These are phyloP conservation scores for Rhizopus arrhizus DNA, from an alignment of 371 early-diverging fungal genomes.

Conservation along the genomic window DNA sequence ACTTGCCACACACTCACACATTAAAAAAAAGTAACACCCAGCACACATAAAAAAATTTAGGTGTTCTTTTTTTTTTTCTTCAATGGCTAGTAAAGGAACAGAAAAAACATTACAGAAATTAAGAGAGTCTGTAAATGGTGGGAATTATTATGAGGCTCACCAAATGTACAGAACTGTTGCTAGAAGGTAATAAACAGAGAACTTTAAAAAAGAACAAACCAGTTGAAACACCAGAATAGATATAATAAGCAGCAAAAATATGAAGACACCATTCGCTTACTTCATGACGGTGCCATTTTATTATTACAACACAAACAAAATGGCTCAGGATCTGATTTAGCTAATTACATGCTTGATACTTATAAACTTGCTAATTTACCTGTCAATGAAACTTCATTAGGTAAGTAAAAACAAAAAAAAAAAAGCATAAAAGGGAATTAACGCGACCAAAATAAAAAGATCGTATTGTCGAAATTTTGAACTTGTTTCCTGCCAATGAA, in stretches of 20 bases:
- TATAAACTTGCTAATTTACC: slow-evolving; percentile 71
- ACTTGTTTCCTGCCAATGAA: slow-evolving; percentile 43
- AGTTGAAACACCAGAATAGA: slow-evolving; percentile 38
- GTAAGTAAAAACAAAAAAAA: slow-evolving; percentile 41
- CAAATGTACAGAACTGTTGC: slow-evolving; percentile 92
- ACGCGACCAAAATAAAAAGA: slow-evolving; percentile 28
- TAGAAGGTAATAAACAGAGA: slow-evolving; percentile 63
- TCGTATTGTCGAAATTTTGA: slow-evolving; percentile 61
- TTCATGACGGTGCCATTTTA: slow-evolving; percentile 76
- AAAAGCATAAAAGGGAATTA: slow-evolving; percentile 4
- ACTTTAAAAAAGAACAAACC: neutral
- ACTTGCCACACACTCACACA: neutral
- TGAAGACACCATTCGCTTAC: slow-evolving; percentile 74
- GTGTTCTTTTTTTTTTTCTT: slow-evolving; percentile 1
- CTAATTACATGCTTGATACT: slow-evolving; percentile 77
- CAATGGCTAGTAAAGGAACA: slow-evolving; percentile 64
- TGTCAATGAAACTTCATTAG: slow-evolving; percentile 72
- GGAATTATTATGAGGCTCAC: slow-evolving; percentile 91
- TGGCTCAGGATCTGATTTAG: slow-evolving; percentile 86
- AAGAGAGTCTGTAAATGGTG: slow-evolving; percentile 68
- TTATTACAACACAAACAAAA: slow-evolving; percentile 80
- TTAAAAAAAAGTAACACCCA: slow-evolving; percentile 2
- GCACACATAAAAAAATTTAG: neutral
- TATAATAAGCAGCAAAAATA: slow-evolving; percentile 84
- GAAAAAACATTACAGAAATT: slow-evolving; percentile 73